phyloP scores from a whole-genome alignment of 768 basidiomycete genomes.

The Tulasnella sp. region DNA sequence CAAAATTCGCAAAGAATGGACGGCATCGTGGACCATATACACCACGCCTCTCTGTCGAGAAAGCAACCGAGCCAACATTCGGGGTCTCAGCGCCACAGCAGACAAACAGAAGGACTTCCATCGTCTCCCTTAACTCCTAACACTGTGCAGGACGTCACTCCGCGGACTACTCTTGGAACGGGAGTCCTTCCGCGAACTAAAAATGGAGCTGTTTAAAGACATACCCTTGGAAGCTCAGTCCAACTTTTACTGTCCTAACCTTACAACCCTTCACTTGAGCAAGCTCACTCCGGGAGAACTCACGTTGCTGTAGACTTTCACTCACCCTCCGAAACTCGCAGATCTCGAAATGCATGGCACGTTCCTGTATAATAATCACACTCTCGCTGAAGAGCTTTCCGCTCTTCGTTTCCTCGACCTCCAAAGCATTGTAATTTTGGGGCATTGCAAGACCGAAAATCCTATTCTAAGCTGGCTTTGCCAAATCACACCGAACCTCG shows the following conservation, averaged over 20 bases:
- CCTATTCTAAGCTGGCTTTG: neutral
- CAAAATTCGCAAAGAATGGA: neutral
- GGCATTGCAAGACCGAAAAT: neutral
- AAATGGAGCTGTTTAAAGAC: neutral
- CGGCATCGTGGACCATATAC: neutral
- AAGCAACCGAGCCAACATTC: neutral
- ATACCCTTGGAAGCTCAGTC: neutral
- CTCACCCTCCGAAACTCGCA: neutral
- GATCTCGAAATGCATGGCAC: neutral
- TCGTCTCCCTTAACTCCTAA: neutral
- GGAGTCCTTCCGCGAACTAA: too few species aligned
- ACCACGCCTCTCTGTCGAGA: neutral
- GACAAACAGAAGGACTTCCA: neutral
- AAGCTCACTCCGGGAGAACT: neutral
- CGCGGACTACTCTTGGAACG: neutral
- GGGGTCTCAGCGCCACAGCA: neutral
- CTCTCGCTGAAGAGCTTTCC: neutral
- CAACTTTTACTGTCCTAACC: neutral
- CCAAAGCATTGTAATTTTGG: neutral
- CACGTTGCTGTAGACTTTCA: neutral
- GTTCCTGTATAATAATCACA: neutral
- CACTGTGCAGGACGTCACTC: neutral
- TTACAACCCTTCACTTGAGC: neutral
- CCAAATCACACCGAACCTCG: neutral
- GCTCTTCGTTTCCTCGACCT: neutral